Conservation (phyloP, 306 rosid genomes). For the Fragaria iinumae region DNA sequence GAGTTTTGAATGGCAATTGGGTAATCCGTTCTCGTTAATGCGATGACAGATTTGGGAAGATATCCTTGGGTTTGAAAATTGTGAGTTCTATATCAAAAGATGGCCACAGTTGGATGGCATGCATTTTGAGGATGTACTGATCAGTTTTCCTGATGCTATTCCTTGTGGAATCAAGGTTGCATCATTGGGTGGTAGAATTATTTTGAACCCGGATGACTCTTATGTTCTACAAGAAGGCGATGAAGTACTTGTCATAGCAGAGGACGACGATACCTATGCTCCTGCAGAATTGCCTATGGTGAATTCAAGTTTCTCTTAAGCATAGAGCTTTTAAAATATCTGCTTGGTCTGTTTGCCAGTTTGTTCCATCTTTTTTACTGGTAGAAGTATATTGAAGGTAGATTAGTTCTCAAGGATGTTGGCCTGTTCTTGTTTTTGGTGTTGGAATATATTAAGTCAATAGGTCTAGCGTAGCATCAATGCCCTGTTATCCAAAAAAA, state of each 20-base stretch:
- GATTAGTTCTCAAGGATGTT: neutral
- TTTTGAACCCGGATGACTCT: constrained; percentile 82
- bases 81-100: constrained; percentile 90
- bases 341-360: constrained; percentile 16
- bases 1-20: constrained; percentile 8
- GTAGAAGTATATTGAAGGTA: neutral
- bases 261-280: constrained; percentile 87
- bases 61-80: constrained; percentile 91
- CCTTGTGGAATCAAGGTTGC: constrained; percentile 94
- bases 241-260: constrained; percentile 85
- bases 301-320: constrained; percentile 39
- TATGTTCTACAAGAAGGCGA: constrained; percentile 83
- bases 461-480: neutral
- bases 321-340: constrained; percentile 10
- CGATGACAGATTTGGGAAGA: constrained; percentile 87
- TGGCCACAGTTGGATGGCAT: constrained; percentile 85
- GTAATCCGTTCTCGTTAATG: constrained; percentile 19
- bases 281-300: constrained; percentile 83
- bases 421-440: constrained; percentile 11
- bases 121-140: constrained; percentile 70
- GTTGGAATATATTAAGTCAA: neutral
- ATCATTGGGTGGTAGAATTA: constrained; percentile 66
- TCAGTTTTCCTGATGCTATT: constrained; percentile 86
- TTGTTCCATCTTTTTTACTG: constrained; percentile 8
- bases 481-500: neutral